A percentile compares a stretch with the other conserved stretches of the same genome.
These are phyloP conservation scores for Barnettozyma siamensis DNA, from an alignment of 805 yeast genomes.

Conservation along the genomic window DNA sequence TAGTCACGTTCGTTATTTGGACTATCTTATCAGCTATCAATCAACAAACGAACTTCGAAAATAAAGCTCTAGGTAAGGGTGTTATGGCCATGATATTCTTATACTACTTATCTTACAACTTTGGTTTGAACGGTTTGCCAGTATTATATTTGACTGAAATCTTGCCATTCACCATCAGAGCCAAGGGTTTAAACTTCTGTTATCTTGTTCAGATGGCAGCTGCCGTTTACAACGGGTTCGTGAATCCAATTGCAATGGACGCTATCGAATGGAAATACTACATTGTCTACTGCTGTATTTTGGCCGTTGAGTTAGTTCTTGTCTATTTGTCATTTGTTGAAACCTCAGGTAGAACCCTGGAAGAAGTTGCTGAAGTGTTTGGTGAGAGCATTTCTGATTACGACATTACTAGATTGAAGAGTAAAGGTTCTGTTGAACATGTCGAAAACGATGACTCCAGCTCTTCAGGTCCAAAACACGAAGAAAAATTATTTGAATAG, in stretches of 20 bases:
- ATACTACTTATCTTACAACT: conserved; percentile 34
- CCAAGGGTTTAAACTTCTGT: conserved; percentile 22
- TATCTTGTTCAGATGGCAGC: conserved; percentile 13
- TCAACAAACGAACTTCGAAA: conserved; percentile 33
- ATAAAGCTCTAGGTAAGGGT: conserved; percentile 36
- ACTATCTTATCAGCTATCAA: conserved; percentile 40
- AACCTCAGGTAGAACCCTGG: conserved; percentile 8
- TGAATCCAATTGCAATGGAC: conserved; percentile 33
- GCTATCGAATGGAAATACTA: conserved; percentile 31
- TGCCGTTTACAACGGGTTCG: conserved; percentile 27
- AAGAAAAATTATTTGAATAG: neutral
- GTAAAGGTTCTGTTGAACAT: conserved; percentile 15
- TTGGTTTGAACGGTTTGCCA: conserved; percentile 40
- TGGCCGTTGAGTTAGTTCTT: conserved; percentile 25
- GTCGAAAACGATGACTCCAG: conserved; percentile 12
- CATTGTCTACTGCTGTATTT: conserved; percentile 28
- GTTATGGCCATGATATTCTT: conserved; percentile 45
- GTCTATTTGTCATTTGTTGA: conserved; percentile 25
- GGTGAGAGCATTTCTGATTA: conserved; percentile 23
- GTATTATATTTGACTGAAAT: conserved; percentile 39
- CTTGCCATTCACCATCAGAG: conserved; percentile 26
- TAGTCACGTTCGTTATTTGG: conserved; percentile 33
- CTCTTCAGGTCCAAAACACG: neutral
- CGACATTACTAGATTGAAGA: conserved; percentile 12
- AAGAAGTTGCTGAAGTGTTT: conserved; percentile 21